Percentiles rank a stretch among this genome's conserved stretches.
Conservation (phyloP, 2,329 filamentous ascomycete genomes). For the Passalora sequoiae region DNA sequence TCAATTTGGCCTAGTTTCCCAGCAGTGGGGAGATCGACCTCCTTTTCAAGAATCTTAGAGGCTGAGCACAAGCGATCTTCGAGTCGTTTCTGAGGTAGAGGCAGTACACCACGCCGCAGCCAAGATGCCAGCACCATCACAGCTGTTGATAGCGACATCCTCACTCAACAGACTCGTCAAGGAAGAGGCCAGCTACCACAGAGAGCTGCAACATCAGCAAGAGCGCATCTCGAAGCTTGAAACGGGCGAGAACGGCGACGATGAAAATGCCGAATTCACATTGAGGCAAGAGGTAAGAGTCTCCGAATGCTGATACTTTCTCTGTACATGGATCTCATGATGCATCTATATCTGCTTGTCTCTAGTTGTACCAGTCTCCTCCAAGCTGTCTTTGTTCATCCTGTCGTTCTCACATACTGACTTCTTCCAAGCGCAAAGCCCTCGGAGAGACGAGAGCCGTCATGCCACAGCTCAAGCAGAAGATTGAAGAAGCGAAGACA, state of each 20-base stretch:
- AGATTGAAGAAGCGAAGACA: conserved; percentile 65
- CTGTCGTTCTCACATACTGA: conserved; percentile 13
- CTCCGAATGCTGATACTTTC: background rate
- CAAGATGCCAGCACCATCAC: conserved; percentile 68
- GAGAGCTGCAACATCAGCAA: conserved; percentile 72
- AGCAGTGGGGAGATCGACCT: too few species aligned
- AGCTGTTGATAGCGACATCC: conserved; percentile 72
- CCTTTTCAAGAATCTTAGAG: too few species aligned
- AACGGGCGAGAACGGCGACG: conserved; percentile 44
- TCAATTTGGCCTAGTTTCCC: too few species aligned
- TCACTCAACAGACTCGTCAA: conserved; percentile 80
- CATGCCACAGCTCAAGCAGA: conserved; percentile 64
- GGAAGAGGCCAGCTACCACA: conserved; percentile 85
- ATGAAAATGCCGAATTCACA: conserved; percentile 69
- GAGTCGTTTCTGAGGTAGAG: too few species aligned
- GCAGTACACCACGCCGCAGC: too few species aligned
- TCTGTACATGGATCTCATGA: background rate
- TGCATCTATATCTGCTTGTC: background rate
- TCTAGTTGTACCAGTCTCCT: too few species aligned
- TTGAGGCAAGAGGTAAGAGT: conserved; percentile 76
- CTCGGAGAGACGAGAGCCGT: conserved; percentile 84
- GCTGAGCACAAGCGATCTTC: too few species aligned
- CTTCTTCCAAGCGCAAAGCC: conserved; percentile 59
- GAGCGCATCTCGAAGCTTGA: conserved; percentile 65
- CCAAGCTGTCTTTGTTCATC: conserved; percentile 2